Evolutionary conservation across 805 yeast genomes (phyloP).

Genomic region (Deakozyma indianensis): DNA sequence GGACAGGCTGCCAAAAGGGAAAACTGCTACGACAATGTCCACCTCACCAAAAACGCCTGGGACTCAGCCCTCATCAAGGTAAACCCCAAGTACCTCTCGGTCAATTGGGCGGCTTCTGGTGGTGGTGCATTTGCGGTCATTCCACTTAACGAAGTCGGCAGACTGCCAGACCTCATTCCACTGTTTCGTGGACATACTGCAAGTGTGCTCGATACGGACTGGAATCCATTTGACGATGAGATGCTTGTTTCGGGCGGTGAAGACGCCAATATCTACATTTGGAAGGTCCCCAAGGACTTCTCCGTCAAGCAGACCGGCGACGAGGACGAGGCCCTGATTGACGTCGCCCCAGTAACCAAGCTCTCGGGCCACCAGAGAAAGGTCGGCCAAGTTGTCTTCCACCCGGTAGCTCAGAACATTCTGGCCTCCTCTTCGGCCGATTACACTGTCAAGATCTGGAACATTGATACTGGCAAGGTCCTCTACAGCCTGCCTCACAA

Average conservation of each 20-base stretch:
- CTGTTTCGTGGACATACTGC: conserved; percentile 93
- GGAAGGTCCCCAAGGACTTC: conserved; percentile 79
- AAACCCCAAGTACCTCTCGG: conserved; percentile 73
- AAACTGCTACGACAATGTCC: conserved; percentile 51
- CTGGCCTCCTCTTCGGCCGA: conserved; percentile 86
- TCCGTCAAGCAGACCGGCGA: conserved; percentile 37
- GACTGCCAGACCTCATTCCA: conserved; percentile 86
- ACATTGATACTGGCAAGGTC: conserved; percentile 59
- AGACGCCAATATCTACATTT: conserved; percentile 68
- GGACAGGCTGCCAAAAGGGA: conserved; percentile 76
- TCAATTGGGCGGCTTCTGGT: conserved; percentile 90
- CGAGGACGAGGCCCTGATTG: conserved; percentile 29
- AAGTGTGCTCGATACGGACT: conserved; percentile 87
- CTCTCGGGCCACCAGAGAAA: conserved; percentile 82
- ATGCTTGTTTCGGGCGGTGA: conserved; percentile 70
- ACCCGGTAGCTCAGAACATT: conserved; percentile 77
- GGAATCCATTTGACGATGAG: conserved; percentile 76
- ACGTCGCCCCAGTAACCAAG: conserved; percentile 54
- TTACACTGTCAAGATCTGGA: conserved; percentile 85
- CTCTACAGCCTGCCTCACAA: conserved; percentile 66
- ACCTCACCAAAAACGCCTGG: conserved; percentile 69
- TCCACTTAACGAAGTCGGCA: conserved; percentile 76
- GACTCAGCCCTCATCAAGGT: conserved; percentile 82
- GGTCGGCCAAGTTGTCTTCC: conserved; percentile 83
- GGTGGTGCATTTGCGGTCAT: conserved; percentile 97